Percentiles rank a stretch among this genome's conserved stretches.
These are phyloP conservation scores for Trichoderma sp. DNA, from an alignment of 2,329 filamentous ascomycete species.

Conservation along the genomic window DNA sequence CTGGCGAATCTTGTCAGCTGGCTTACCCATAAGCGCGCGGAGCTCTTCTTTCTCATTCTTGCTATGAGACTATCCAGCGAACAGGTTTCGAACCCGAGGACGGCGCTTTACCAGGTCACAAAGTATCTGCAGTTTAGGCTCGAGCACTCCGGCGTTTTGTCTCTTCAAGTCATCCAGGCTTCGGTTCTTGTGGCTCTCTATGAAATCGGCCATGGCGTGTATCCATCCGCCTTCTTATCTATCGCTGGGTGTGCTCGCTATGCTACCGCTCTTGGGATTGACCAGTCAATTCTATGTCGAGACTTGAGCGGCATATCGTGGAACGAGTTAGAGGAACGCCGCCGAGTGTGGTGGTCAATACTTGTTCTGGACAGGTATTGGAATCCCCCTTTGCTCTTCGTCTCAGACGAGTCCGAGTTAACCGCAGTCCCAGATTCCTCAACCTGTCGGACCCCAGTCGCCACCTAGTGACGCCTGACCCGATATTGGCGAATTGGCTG, in stretches of 20 bases:
- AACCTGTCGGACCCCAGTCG: conserved; percentile 25
- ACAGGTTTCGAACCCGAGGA: neutral
- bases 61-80: conserved; percentile 23
- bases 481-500: conserved; percentile 23
- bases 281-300: neutral
- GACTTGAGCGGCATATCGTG: conserved; percentile 1
- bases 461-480: conserved; percentile 27
- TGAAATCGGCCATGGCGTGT: conserved; percentile 25
- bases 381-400: no score
- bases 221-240: conserved; percentile 23
- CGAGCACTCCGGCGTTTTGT: conserved; percentile 12
- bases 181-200: conserved; percentile 23
- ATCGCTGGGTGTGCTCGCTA: conserved; percentile 22
- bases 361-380: conserved; percentile 21
- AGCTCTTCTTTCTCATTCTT: conserved; percentile 23
- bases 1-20: conserved; percentile 11
- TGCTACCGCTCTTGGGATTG: conserved; percentile 19
- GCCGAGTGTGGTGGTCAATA: conserved; percentile 24
- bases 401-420: neutral
- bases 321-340: conserved; percentile 23
- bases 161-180: conserved; percentile 14
- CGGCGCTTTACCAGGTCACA: conserved; percentile 17
- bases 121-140: conserved; percentile 21
- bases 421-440: conserved; percentile 5
- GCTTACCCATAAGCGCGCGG: conserved; percentile 19